A percentile compares a stretch with the other conserved stretches of the same genome.
phyloP scores from a whole-genome alignment of 352 stramenopile genomes.

The Phytophthora agathidicida region DNA sequence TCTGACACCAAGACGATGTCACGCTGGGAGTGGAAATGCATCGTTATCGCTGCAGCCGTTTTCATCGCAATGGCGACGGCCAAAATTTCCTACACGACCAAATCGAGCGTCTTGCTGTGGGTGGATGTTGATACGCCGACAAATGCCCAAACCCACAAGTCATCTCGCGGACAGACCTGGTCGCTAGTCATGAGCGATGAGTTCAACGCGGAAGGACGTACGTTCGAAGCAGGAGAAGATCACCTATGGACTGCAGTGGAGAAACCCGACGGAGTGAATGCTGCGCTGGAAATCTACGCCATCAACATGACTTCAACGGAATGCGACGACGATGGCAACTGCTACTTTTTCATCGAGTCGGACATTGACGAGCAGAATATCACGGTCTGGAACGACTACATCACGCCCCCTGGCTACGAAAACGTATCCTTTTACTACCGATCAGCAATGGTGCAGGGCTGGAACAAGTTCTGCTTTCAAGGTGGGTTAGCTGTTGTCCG shows the following conservation, averaged over 20 bases:
- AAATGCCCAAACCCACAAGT: conserved; percentile 8
- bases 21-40: not conserved
- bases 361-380: conserved; percentile 3
- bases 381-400: conserved; percentile 8
- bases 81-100: conserved; percentile 13
- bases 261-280: conserved; percentile 16
- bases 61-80: not conserved
- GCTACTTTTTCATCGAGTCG: not conserved
- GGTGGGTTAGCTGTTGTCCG: conserved; percentile 27
- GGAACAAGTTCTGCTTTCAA: conserved; percentile 94
- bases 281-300: conserved; percentile 12
- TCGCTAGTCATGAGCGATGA: conserved; percentile 16
- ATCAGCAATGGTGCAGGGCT: conserved; percentile 85
- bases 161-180: conserved; percentile 10
- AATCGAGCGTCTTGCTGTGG: conserved; percentile 38
- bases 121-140: conserved; percentile 57
- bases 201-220: conserved; percentile 11
- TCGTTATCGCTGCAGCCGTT: not conserved
- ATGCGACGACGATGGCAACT: not conserved
- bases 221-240: conserved; percentile 12
- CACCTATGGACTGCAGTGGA: conserved; percentile 16
- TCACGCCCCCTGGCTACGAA: not conserved
- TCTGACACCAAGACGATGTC: not conserved
- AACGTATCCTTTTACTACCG: conserved; percentile 41
- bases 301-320: conserved; percentile 16